These are phyloP conservation scores for Rosa multiflora DNA, from an alignment of 306 rosid genomes.

Conservation along the genomic window DNA sequence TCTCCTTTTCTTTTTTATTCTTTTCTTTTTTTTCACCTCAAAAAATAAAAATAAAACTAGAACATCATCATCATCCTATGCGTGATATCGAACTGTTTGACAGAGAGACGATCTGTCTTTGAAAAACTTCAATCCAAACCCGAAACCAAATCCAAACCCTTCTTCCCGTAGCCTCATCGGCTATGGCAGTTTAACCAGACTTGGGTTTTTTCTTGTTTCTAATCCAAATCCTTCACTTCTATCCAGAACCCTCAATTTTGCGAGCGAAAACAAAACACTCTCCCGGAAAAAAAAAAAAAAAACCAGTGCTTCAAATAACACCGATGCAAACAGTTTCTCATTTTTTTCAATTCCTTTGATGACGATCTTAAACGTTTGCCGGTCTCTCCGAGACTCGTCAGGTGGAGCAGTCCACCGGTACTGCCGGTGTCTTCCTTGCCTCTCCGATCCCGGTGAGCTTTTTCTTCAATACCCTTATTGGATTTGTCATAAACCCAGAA, in stretches of 20 bases:
- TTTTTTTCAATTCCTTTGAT: slow-evolving; percentile 24
- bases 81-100: background rate
- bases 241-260: background rate
- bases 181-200: background rate
- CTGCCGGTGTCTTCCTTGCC: slow-evolving; percentile 57
- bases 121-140: background rate
- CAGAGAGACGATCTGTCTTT: background rate
- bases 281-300: background rate
- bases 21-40: background rate
- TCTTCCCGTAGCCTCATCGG: background rate
- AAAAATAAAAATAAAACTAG: background rate
- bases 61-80: background rate
- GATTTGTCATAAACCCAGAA: background rate
- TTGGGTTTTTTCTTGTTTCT: background rate
- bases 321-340: slow-evolving; percentile 24
- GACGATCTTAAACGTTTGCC: slow-evolving; percentile 51
- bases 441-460: slow-evolving; percentile 74
- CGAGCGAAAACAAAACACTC: slow-evolving; percentile 1
- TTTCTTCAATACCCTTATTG: background rate
- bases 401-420: slow-evolving; percentile 57
- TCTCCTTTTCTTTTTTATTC: background rate
- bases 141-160: slow-evolving; percentile 5
- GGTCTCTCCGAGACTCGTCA: slow-evolving; percentile 30
- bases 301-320: background rate
- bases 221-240: background rate